Conservation (phyloP, 306 rosid species). For the Fagus sylvatica region DNA sequence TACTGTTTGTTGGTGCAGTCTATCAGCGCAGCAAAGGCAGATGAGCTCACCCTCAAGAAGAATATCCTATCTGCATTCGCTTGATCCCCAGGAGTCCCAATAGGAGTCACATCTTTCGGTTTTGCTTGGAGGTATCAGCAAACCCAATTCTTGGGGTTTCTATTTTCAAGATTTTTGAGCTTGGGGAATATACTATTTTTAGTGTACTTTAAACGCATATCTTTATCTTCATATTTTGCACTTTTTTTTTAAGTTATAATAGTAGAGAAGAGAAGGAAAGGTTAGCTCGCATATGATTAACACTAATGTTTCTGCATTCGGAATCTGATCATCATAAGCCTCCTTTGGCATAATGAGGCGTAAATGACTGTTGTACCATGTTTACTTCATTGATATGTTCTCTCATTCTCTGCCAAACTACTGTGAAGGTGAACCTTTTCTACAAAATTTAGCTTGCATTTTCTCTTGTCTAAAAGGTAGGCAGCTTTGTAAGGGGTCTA, state of each 20-base stretch:
- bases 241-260: background rate
- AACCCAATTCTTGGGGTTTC: conserved; percentile 21
- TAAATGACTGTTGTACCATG: background rate
- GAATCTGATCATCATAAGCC: background rate
- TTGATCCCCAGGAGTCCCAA: conserved; percentile 36
- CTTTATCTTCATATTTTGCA: conserved; percentile 4
- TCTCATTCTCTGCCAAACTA: background rate
- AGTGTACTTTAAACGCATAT: conserved; percentile 6
- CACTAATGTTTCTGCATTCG: background rate
- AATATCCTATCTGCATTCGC: conserved; percentile 66
- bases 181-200: background rate
- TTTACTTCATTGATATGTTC: background rate
- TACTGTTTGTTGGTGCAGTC: conserved; percentile 47
- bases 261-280: background rate
- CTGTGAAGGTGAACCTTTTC: background rate
- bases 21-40: conserved; percentile 79
- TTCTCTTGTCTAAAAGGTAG: background rate
- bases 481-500: too few species aligned
- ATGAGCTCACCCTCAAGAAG: conserved; percentile 84
- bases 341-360: background rate
- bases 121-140: conserved; percentile 22
- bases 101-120: conserved; percentile 10
- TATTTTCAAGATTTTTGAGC: conserved; percentile 19
- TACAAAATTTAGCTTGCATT: background rate
- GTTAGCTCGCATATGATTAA: background rate